Percentiles rank a stretch among this genome's conserved stretches.
These are phyloP conservation scores for Aurifilum marmelostoma DNA, from an alignment of 2,329 filamentous ascomycete species.

Conservation along the genomic window DNA sequence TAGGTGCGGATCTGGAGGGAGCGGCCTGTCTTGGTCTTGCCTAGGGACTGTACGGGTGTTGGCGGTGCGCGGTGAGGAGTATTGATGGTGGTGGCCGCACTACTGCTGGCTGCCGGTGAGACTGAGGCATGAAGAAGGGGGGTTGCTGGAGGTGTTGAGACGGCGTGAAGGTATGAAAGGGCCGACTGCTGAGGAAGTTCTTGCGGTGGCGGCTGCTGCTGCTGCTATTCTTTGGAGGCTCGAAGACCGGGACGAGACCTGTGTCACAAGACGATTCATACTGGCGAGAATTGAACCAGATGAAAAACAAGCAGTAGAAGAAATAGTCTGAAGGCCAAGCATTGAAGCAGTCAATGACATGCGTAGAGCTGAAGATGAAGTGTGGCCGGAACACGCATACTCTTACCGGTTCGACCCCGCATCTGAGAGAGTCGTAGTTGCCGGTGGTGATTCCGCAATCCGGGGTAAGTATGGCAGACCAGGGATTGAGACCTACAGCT, in stretches of 20 bases:
- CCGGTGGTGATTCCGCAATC: constrained; percentile 10
- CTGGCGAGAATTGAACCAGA: background rate
- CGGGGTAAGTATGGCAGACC: constrained; percentile 11
- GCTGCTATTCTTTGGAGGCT: background rate
- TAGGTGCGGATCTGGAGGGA: constrained; percentile 47
- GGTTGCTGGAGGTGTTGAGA: constrained; percentile 13
- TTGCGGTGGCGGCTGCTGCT: background rate
- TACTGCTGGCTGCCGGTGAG: background rate
- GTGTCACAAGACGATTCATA: constrained; percentile 17
- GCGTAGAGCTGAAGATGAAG: background rate
- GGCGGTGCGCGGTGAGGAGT: constrained; percentile 21
- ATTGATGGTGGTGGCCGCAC: background rate
- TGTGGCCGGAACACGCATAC: background rate
- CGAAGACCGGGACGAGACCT: constrained; percentile 3
- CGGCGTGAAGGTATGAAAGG: background rate
- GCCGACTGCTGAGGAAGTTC: background rate
- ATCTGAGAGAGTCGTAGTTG: background rate
- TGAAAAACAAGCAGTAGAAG: background rate
- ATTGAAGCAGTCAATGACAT: background rate
- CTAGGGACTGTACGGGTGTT: constrained; percentile 27
- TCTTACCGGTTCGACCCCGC: constrained; percentile 13
- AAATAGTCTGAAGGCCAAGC: background rate
- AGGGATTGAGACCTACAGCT: background rate
- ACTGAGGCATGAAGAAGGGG: constrained; percentile 18
- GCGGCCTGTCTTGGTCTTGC: constrained; percentile 23